Conservation (phyloP, 2,329 filamentous ascomycete species). For the Phoma herbarum region DNA sequence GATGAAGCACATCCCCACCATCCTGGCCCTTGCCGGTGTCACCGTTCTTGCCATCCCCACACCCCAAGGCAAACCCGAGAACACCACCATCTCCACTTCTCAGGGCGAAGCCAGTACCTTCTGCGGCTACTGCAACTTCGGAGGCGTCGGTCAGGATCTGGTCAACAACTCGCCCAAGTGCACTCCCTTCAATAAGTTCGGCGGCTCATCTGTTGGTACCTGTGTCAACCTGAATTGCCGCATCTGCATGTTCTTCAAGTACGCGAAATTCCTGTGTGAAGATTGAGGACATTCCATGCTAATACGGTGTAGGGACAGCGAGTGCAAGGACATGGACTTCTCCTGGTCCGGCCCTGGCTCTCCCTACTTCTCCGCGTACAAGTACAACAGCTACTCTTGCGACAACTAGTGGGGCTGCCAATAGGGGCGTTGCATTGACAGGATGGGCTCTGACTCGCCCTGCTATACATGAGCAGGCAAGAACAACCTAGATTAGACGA, state of each 20-base stretch:
- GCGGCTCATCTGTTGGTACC: background rate
- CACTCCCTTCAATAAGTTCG: background rate
- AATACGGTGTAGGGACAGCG: background rate
- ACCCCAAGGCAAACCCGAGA: background rate
- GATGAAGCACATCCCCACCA: background rate
- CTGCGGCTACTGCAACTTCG: background rate
- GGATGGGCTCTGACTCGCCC: background rate
- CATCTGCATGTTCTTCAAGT: constrained; percentile 8
- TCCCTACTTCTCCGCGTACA: background rate
- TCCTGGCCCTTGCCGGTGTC: background rate
- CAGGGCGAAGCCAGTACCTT: background rate
- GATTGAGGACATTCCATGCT: background rate
- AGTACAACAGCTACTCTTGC: constrained; percentile 1
- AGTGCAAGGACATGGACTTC: background rate
- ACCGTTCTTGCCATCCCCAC: background rate
- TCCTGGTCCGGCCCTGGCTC: background rate
- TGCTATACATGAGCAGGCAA: background rate
- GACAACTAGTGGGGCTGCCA: background rate
- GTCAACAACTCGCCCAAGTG: background rate
- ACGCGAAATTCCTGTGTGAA: background rate
- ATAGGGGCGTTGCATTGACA: background rate
- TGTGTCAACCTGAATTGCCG: background rate
- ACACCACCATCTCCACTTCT: background rate
- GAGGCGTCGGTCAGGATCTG: background rate
- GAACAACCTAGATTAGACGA: background rate